Percentiles rank a stretch among this genome's conserved stretches.
Conservation (phyloP, 768 basidiomycete genomes). For the Trametes cingulata region DNA sequence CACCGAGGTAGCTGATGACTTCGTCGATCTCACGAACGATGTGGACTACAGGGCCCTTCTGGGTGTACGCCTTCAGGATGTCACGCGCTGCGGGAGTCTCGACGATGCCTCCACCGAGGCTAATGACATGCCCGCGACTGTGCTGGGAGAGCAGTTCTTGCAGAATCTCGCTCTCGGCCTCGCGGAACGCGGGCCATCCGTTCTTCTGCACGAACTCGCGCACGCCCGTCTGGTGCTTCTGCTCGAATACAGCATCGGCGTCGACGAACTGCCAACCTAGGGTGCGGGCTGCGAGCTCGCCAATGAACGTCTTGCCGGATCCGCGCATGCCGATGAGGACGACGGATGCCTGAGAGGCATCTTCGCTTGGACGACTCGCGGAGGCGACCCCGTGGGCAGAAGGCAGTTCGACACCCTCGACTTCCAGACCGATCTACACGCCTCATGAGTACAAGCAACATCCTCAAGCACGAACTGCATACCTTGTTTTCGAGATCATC, state of each 20-base stretch:
- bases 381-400: constrained; percentile 42
- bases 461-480: constrained; percentile 10
- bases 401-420: constrained; percentile 81
- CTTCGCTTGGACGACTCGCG: constrained; percentile 37
- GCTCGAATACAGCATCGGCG: constrained; percentile 79
- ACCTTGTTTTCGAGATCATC: constrained; percentile 97
- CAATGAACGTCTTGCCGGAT: constrained; percentile 90
- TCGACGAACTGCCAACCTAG: constrained; percentile 80
- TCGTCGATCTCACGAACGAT: constrained; percentile 79
- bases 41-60: constrained; percentile 77
- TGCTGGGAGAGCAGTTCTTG: constrained; percentile 61
- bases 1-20: constrained; percentile 76
- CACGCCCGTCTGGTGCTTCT: constrained; percentile 59
- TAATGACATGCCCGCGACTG: constrained; percentile 70
- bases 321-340: constrained; percentile 95
- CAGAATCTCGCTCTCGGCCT: constrained; percentile 70
- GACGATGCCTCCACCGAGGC: constrained; percentile 93
- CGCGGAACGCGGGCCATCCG: constrained; percentile 91
- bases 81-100: constrained; percentile 79
- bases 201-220: constrained; percentile 76
- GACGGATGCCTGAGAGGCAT: constrained; percentile 53
- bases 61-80: constrained; percentile 65
- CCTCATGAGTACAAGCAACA: background rate
- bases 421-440: constrained; percentile 80
- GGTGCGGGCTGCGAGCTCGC: constrained; percentile 69